Evolutionary conservation across 176 grass and related monocot species (phyloP).

Genomic region (Oryza glumipatula): DNA sequence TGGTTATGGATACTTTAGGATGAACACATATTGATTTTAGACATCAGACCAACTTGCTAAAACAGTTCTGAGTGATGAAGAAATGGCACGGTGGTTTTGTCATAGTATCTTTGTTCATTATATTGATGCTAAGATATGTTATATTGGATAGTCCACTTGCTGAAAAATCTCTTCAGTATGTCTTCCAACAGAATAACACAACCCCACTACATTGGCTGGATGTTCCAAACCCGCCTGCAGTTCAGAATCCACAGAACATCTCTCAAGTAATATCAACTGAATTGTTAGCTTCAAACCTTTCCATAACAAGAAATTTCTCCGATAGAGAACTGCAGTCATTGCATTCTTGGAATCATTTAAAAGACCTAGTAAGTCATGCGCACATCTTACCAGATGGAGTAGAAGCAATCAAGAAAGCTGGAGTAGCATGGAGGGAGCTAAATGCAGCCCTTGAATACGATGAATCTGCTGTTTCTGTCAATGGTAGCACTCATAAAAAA

Average conservation of each 20-base stretch:
- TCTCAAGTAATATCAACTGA: slow-evolving; percentile 63
- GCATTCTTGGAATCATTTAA: slow-evolving; percentile 83
- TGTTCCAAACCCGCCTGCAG: slow-evolving; percentile 58
- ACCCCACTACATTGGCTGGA: slow-evolving; percentile 67
- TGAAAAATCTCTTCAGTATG: slow-evolving; percentile 73
- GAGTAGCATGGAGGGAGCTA: slow-evolving; percentile 81
- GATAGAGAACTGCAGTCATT: slow-evolving; percentile 57
- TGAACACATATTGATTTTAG: slow-evolving; percentile 28
- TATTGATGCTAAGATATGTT: slow-evolving; percentile 84
- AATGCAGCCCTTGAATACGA: slow-evolving; percentile 66
- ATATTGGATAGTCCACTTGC: slow-evolving; percentile 78
- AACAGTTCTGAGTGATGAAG: slow-evolving; percentile 70
- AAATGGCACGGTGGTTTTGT: slow-evolving; percentile 79
- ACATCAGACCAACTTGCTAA: background rate
- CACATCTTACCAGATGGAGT: slow-evolving; percentile 77
- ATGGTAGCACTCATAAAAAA: slow-evolving; percentile 54
- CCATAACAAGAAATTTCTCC: slow-evolving; percentile 75
- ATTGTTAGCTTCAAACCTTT: slow-evolving; percentile 60
- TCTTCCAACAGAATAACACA: slow-evolving; percentile 73
- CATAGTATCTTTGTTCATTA: slow-evolving; percentile 61
- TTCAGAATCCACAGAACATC: slow-evolving; percentile 66
- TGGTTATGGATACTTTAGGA: slow-evolving; percentile 27
- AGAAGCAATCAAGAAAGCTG: slow-evolving; percentile 88
- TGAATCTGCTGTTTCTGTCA: slow-evolving; percentile 51
- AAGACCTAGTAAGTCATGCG: slow-evolving; percentile 58